Percentiles rank a stretch among this genome's conserved stretches.
These are phyloP conservation scores for Eucalyptus brandiana DNA, from an alignment of 345 rosid genomes.

Conservation along the genomic window DNA sequence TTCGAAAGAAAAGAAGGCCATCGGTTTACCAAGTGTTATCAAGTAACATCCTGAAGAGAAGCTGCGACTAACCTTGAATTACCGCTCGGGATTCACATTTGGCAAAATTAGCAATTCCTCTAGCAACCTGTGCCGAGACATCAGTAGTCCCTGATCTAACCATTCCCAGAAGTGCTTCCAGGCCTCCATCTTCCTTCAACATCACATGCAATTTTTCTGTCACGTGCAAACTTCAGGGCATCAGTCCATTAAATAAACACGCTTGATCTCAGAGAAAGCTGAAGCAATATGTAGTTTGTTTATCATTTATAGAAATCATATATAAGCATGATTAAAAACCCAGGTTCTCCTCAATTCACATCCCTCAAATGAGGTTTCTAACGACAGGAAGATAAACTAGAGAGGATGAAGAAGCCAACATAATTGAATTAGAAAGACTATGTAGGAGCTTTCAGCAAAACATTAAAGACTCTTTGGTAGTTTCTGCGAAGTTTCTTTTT, in stretches of 20 bases:
- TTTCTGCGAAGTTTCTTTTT: not conserved
- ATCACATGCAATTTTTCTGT: constrained; percentile 63
- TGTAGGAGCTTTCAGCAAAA: not conserved
- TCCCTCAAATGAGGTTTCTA: not conserved
- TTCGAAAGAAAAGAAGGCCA: not conserved
- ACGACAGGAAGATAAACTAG: not conserved
- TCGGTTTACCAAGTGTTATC: not conserved
- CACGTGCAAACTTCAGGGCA: not conserved
- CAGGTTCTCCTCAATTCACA: not conserved
- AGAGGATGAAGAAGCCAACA: not conserved
- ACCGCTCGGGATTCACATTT: constrained; percentile 88
- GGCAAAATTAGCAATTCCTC: constrained; percentile 93
- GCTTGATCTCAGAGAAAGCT: not conserved
- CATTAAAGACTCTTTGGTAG: not conserved
- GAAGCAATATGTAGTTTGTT: not conserved
- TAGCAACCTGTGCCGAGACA: constrained; percentile 83
- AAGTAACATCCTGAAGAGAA: not conserved
- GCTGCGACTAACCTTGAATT: constrained; percentile 41
- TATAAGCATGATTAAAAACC: not conserved
- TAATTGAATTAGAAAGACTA: not conserved
- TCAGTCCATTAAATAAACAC: not conserved
- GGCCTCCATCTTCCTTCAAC: constrained; percentile 77
- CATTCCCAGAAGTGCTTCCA: constrained; percentile 69
- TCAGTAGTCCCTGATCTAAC: constrained; percentile 45
- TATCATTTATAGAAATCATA: not conserved